Conservation (phyloP, 257 asterid genomes). For the Ilex aquifolium region DNA sequence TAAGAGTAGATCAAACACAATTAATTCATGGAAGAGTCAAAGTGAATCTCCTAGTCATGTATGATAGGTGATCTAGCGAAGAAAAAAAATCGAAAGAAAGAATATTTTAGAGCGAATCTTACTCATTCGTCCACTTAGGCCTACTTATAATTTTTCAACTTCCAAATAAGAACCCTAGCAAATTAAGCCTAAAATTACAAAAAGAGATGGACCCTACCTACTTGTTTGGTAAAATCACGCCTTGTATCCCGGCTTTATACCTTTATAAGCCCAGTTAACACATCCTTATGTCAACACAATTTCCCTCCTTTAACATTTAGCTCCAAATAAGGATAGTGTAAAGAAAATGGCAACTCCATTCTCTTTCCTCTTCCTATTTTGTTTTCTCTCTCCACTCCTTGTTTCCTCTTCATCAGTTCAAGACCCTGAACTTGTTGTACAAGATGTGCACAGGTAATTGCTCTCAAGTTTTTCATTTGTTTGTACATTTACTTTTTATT, state of each 20-base stretch:
- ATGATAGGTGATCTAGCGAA: background rate
- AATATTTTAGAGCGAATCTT: too few species aligned
- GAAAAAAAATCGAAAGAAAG: background rate
- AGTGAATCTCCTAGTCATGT: background rate
- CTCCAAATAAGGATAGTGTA: background rate
- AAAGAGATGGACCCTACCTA: slow-evolving; percentile 30
- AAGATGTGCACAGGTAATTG: slow-evolving; percentile 54
- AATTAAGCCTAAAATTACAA: slow-evolving; percentile 14
- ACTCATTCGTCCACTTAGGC: slow-evolving; percentile 11
- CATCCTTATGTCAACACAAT: slow-evolving; percentile 8
- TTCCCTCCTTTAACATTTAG: background rate
- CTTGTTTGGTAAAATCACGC: slow-evolving; percentile 52
- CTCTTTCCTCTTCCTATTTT: slow-evolving; percentile 12
- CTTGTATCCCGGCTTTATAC: slow-evolving; percentile 42
- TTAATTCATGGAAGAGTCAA: too few species aligned
- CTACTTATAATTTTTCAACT: slow-evolving; percentile 19
- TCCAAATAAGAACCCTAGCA: slow-evolving; percentile 22
- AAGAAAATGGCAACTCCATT: slow-evolving; percentile 16
- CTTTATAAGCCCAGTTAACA: slow-evolving; percentile 24
- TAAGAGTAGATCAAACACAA: background rate
- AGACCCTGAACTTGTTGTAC: slow-evolving; percentile 50
- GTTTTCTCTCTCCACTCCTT: slow-evolving; percentile 7
- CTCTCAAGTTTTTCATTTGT: too few species aligned
- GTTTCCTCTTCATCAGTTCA: slow-evolving; percentile 23
- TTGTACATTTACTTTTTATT: too few species aligned